Base-by-base conservation (phyloP, 441 rosid species). In the Croton setiger region DNA sequence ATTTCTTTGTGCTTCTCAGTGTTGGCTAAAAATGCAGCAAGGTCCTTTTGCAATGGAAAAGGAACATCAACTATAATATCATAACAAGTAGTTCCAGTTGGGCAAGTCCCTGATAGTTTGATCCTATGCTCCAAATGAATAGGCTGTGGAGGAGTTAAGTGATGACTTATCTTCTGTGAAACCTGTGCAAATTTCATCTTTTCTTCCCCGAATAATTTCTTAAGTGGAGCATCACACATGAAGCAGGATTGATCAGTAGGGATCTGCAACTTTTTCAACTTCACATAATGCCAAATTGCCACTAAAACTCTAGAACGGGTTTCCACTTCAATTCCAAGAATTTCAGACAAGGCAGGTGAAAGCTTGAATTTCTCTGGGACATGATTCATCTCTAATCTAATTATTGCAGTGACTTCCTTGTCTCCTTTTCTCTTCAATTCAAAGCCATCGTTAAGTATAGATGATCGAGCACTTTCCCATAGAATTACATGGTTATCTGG, bases 381-480 rank as follows among this genome's bases (percentile, higher is more conserved):
- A 66, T 85, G 78, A 75, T 90, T 86, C 87, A 90, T 85, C 72
- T 90, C 96, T 60, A 90, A 73, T 64, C 89, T 80, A 37, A 90
- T 85, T 67, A 81, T 75, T 56, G 83, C 89, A 14, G 80, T 85
- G 36, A 87, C 88, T 79, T 90, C 94, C 77, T 87, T 86, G 73
- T 86, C 82, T 52, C 96, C 94, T 76, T 83, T 90, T 72, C 94
- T 84, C 79, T 85, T 90, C 68, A 90, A 83, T 86, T 90, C 96
- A 78, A 90, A 88, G 49, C 94, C 96, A 70, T 88, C 96, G 14
- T 75, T 86, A 63, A 85, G 87, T 59, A 77, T 87, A 66, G 94
- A 85, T 0, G 90, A 87, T 31, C 90, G 82, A 70, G 80, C 70
- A 81, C 84, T 84, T 76, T 88, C 94, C 92, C 96, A 90, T 49